A percentile compares a stretch with the other conserved stretches of the same genome.
Evolutionary conservation across 2,329 filamentous ascomycete genomes (phyloP).

Genomic region (Fusarium chuoi): DNA sequence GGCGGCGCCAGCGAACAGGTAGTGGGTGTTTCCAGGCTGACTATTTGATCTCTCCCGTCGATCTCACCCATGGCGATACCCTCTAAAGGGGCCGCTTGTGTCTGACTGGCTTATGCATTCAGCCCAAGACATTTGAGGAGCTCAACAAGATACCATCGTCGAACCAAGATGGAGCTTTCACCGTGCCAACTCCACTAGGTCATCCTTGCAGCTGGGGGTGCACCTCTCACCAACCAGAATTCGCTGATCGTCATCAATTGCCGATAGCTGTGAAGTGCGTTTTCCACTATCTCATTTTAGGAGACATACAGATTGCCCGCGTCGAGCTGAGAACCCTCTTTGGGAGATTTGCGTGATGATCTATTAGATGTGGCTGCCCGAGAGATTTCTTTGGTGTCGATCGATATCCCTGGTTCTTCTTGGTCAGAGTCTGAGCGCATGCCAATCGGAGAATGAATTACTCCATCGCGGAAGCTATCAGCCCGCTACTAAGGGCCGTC

Average conservation of each 20-base stretch:
- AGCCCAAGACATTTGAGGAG: slow-evolving; percentile 21
- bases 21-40: slow-evolving; percentile 13
- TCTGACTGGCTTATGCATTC: slow-evolving; percentile 7
- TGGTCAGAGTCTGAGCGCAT: slow-evolving; percentile 6
- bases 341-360: neutral
- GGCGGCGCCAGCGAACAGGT: slow-evolving; percentile 8
- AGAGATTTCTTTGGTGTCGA: slow-evolving; percentile 17
- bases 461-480: slow-evolving; percentile 30
- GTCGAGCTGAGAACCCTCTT: slow-evolving; percentile 23
- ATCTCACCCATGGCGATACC: slow-evolving; percentile 25
- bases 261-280: slow-evolving; percentile 12
- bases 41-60: slow-evolving; percentile 3
- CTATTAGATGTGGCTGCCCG: slow-evolving; percentile 5
- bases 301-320: slow-evolving; percentile 6
- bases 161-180: slow-evolving; percentile 14
- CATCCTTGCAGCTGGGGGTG: slow-evolving; percentile 17
- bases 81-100: neutral
- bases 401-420: slow-evolving; percentile 6
- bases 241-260: slow-evolving; percentile 26
- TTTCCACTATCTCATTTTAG: slow-evolving; percentile 10
- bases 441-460: slow-evolving; percentile 22
- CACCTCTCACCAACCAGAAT: slow-evolving; percentile 25
- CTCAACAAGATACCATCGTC: neutral
- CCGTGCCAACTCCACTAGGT: slow-evolving; percentile 11
- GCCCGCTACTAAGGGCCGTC: slow-evolving; percentile 35